Evolutionary conservation across 306 rosid genomes (phyloP).

Genomic region (Erythrophleum fordii): DNA sequence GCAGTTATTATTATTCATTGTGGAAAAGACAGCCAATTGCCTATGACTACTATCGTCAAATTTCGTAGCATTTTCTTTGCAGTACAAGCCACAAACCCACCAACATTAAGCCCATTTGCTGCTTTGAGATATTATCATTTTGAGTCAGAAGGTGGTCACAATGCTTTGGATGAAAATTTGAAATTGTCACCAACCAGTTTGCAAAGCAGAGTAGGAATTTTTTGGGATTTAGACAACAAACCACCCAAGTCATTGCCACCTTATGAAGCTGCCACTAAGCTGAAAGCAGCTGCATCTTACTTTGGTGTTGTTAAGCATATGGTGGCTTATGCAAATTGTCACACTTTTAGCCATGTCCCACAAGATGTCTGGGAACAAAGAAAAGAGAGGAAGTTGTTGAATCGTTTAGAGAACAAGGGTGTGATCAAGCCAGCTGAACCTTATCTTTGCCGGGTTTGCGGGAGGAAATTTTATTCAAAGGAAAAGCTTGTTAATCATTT

Average conservation of each 20-base stretch:
- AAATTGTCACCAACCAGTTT: conserved; percentile 30
- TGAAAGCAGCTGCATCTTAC: conserved; percentile 67
- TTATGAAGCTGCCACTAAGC: conserved; percentile 72
- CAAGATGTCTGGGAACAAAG: conserved; percentile 55
- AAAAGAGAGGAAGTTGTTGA: conserved; percentile 53
- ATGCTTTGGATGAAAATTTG: conserved; percentile 21
- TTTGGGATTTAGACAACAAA: conserved; percentile 89
- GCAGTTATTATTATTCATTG: conserved; percentile 4
- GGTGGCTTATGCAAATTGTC: conserved; percentile 76
- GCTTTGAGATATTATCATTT: conserved; percentile 41
- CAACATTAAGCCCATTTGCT: not conserved
- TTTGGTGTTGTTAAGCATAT: conserved; percentile 67
- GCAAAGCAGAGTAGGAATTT: conserved; percentile 62
- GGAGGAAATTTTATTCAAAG: conserved; percentile 66
- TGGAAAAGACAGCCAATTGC: conserved; percentile 13
- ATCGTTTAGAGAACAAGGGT: conserved; percentile 61
- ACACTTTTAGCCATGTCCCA: conserved; percentile 59
- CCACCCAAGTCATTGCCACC: conserved; percentile 77
- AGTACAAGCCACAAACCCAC: conserved; percentile 2
- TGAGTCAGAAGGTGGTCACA: conserved; percentile 25
- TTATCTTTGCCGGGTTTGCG: conserved; percentile 75
- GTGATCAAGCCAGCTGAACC: conserved; percentile 58
- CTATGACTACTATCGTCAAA: conserved; percentile 47
- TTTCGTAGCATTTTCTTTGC: conserved; percentile 35
- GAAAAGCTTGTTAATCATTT: conserved; percentile 86